Evolutionary conservation across 2,329 filamentous ascomycete genomes (phyloP), one percentile per base, ranked within the genome.

Genomic region (Nigrospora osmanthi): DNA sequence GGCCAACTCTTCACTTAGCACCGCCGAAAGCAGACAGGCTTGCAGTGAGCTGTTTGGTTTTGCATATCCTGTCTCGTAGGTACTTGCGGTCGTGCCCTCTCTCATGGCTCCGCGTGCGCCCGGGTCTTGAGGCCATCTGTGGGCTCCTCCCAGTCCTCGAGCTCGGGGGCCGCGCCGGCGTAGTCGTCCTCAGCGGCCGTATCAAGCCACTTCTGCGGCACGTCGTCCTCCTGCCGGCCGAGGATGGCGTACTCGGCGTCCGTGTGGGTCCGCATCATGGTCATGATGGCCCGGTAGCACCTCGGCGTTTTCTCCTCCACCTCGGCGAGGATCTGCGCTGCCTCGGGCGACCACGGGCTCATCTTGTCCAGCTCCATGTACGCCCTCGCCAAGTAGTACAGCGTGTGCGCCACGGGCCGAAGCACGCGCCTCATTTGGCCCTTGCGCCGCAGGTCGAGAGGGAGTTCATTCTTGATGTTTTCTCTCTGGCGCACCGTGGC

Each of bases 351-450:
- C 74, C 73, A 80, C 1, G 68, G 65, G 15, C 67, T 64, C 54
- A 70, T 60, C 51, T 66, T 64, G 45, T 73, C 69, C 35, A 77
- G 60, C 43, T 75, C 67, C 36, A 73, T 61, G 61, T 75, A 78
- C 44, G 73, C 68, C 44, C 66, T 67, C 50, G 70, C 69, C 23
- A 80, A 64, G 23, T 67, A 57, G 43, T 74, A 64, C 11, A 81
- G 59, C 4, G 76, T 73, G 38, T 68, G 64, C 3, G 67, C 55
- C 42, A 62, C 63, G 28, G 71, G 70, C 19, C 68, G 62, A 31
- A 68, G 59, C 49, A 59, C 55, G 15, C 59, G 57, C 13, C 63
- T 64, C 34, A 67, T 59, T 39, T 59, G 55, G 36, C 64, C 67
- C 38, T 63, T 52, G 19, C 66, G 61, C 23, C 68, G 69, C 39